Evolutionary conservation across 2,329 filamentous ascomycete genomes (phyloP).

Genomic region (Colletotrichum endophyticum): DNA sequence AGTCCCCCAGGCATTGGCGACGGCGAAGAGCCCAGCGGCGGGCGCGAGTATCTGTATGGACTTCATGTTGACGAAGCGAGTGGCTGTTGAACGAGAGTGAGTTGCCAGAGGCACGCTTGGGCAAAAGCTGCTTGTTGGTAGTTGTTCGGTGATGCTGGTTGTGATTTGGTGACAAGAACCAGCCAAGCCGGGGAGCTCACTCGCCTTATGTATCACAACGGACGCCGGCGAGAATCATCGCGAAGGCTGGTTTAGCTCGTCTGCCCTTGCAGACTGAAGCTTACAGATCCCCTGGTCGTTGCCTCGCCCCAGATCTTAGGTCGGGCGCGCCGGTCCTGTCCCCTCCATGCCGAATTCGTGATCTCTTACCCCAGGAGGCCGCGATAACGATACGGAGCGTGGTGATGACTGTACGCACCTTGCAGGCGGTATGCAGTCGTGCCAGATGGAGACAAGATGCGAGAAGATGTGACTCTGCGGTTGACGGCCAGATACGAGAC

Average conservation of each 20-base stretch:
- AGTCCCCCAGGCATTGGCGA: conserved; percentile 28
- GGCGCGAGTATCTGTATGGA: conserved; percentile 35
- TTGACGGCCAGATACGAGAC: conserved; percentile 13
- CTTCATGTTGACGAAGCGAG: conserved; percentile 38
- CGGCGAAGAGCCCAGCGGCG: conserved; percentile 33
- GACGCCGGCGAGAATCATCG: background rate
- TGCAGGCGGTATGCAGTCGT: background rate
- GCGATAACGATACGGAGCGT: background rate
- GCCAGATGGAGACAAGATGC: conserved; percentile 4
- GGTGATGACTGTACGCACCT: conserved; percentile 12
- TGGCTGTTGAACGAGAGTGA: conserved; percentile 22
- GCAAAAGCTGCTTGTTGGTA: conserved; percentile 23
- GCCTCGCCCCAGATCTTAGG: background rate
- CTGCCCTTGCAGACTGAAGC: background rate
- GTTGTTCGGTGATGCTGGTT: background rate
- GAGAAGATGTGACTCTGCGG: background rate
- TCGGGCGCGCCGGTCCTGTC: background rate
- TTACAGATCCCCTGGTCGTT: background rate
- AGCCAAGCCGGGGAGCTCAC: background rate
- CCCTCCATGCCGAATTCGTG: background rate
- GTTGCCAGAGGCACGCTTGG: conserved; percentile 18
- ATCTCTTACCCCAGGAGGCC: background rate
- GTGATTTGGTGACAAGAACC: background rate
- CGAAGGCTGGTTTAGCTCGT: background rate
- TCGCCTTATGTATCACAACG: conserved; percentile 9